A percentile compares a stretch with the other conserved stretches of the same genome.
Conservation (phyloP, 768 basidiomycete genomes). For the Tremella fuciformis region DNA sequence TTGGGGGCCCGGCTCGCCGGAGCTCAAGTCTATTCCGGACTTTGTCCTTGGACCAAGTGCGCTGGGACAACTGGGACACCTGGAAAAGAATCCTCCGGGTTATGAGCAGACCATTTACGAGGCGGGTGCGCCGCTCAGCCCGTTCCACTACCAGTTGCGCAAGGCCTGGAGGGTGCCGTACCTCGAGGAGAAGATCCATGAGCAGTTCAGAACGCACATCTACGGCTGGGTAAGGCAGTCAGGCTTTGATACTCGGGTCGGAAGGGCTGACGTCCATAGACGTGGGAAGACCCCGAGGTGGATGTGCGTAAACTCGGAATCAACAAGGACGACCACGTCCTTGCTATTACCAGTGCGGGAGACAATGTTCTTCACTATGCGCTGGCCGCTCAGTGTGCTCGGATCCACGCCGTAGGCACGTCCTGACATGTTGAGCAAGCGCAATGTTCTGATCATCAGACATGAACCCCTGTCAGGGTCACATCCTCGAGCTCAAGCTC, state of each 20-base stretch:
- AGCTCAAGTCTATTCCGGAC: slow-evolving; percentile 16
- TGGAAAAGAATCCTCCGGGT: not conserved
- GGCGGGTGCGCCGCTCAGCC: slow-evolving; percentile 44
- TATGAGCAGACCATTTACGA: slow-evolving; percentile 41
- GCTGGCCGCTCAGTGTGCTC: slow-evolving; percentile 61
- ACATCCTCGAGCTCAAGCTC: slow-evolving; percentile 74
- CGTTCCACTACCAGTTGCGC: slow-evolving; percentile 50
- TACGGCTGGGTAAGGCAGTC: slow-evolving; percentile 44
- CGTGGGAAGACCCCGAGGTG: slow-evolving; percentile 68
- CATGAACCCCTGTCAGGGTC: slow-evolving; percentile 60
- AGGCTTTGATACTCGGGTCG: not conserved
- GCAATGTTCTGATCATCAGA: slow-evolving; percentile 22
- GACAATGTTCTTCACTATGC: slow-evolving; percentile 80
- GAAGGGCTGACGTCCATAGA: slow-evolving; percentile 21
- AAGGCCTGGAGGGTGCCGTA: slow-evolving; percentile 66
- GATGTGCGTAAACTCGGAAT: slow-evolving; percentile 67
- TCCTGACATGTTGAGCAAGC: slow-evolving; percentile 52
- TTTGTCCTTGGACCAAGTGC: slow-evolving; percentile 40
- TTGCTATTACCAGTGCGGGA: slow-evolving; percentile 73
- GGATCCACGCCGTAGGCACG: slow-evolving; percentile 70
- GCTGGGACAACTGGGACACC: not conserved
- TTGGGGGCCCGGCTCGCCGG: not conserved
- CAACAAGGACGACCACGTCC: slow-evolving; percentile 63
- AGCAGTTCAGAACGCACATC: slow-evolving; percentile 57
- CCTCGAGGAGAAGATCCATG: slow-evolving; percentile 66